Conservation (phyloP, 371 early-diverging fungal species). For the Phascolomyces articulosus region DNA sequence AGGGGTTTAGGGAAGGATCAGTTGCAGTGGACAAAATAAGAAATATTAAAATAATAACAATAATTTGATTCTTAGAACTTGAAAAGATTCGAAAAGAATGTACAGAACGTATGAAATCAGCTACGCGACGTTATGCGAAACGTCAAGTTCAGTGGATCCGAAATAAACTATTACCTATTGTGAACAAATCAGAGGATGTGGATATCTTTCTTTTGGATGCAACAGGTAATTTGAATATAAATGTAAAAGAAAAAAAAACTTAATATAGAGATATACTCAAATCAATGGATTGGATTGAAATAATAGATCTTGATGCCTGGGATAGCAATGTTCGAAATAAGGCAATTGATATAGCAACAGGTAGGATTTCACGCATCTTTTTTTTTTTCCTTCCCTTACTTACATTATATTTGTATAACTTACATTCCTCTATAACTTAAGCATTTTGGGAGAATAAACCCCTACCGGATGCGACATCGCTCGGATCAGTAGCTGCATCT, state of each 20-base stretch:
- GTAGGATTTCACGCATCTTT: conserved; percentile 18
- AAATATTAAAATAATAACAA: too few species aligned
- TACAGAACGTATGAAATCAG: conserved; percentile 83
- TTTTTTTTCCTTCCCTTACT: neutral
- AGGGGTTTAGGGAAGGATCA: too few species aligned
- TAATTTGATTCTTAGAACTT: too few species aligned
- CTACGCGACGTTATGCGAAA: conserved; percentile 88
- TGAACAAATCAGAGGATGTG: conserved; percentile 34
- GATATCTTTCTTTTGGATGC: conserved; percentile 81
- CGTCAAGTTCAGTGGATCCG: conserved; percentile 90
- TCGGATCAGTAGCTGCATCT: conserved; percentile 36
- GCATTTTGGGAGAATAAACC: conserved; percentile 31
- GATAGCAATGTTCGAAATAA: conserved; percentile 55
- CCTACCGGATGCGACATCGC: conserved; percentile 43
- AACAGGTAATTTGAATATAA: conserved; percentile 55
- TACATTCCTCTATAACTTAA: neutral
- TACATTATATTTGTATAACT: neutral
- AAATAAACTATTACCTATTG: conserved; percentile 76
- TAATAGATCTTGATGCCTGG: conserved; percentile 63
- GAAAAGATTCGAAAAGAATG: conserved; percentile 53
- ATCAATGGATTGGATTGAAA: too few species aligned
- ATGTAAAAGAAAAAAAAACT: too few species aligned
- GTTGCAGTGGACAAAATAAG: too few species aligned
- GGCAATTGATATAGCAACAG: conserved; percentile 56
- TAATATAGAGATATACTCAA: too few species aligned